These are phyloP conservation scores for Mycena amicta DNA, from an alignment of 768 basidiomycete species.

Conservation along the genomic window DNA sequence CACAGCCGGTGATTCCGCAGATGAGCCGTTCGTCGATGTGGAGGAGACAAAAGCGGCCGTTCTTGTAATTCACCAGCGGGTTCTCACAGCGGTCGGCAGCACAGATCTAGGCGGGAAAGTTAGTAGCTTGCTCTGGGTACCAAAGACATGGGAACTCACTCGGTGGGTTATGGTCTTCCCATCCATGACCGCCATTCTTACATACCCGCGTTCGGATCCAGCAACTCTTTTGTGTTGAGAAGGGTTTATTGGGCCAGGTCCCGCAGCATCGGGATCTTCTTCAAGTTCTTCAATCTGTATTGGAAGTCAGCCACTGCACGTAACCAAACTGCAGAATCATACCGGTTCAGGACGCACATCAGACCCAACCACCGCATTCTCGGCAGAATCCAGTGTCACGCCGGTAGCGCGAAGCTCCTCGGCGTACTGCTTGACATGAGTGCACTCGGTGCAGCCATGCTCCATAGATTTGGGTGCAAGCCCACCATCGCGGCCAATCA, in stretches of 20 bases:
- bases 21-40: constrained; percentile 20
- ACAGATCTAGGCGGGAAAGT: constrained; percentile 22
- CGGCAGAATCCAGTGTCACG: background rate
- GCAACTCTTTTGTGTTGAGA: constrained; percentile 12
- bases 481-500: constrained; percentile 24
- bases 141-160: constrained; percentile 16
- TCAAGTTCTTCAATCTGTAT: background rate
- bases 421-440: background rate
- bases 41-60: constrained; percentile 31
- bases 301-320: background rate
- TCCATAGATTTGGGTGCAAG: background rate
- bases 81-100: constrained; percentile 24
- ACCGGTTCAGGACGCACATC: background rate
- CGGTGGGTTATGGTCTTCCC: constrained; percentile 32
- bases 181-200: constrained; percentile 36
- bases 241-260: background rate
- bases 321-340: background rate
- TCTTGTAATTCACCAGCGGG: constrained; percentile 30
- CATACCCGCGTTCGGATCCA: constrained; percentile 22
- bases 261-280: background rate
- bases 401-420: background rate
- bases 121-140: background rate
- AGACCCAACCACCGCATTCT: background rate
- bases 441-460: constrained; percentile 12
- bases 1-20: constrained; percentile 30